Evolutionary conservation across 192 early-diverging fungal genomes (phyloP), one percentile per base, ranked within the genome.

Genomic region (Radiomyces spectabilis): DNA sequence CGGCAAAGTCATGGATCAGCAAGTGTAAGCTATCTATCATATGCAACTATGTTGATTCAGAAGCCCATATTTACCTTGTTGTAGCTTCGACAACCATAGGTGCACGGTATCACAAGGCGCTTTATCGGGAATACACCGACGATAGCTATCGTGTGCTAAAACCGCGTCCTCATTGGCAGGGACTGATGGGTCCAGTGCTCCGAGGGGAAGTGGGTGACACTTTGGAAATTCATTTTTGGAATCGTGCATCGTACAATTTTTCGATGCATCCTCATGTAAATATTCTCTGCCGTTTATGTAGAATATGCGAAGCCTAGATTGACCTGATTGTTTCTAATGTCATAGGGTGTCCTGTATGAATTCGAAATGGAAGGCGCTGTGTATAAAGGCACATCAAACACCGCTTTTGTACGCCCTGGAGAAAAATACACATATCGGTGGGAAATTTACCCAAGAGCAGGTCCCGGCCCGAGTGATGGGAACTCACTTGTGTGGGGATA

Each of bases 301-400:
- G n/a, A n/a, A n/a, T n/a, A n/a, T n/a, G n/a, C n/a, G n/a, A n/a
- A n/a, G n/a, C n/a, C n/a, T n/a, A 38, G 49, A 33, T 33, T 34
- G 32, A 44, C 31, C 3, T 15, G 41, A 22, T 24, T 27, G 12
- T 10, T n/a, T 41, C 7, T 43, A 2, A 34, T 32, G 10, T 39
- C 5, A 34, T 41, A 59, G 51, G 63, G 51, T 32, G 46, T 60
- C 2, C 38, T 55, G 4, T 66, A 66, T 51, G 57, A 51, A 22
- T 60, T 66, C 32, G 64, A 66, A 37, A 66, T 66, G 64, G 64
- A 66, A 66, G 64, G 64, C 1, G 64, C 64, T 21, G 31, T 60
- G 5, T 66, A 60, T 37, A 59, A 66, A 45, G 51, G 40, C 30
- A 43, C 52, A 4, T 34, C 26, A 19, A 46, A 44, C 18, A 34